Percentiles rank a stretch among this genome's conserved stretches.
Conservation (phyloP, 2,329 filamentous ascomycete genomes). For the Microdochium trichocladiopsis region DNA sequence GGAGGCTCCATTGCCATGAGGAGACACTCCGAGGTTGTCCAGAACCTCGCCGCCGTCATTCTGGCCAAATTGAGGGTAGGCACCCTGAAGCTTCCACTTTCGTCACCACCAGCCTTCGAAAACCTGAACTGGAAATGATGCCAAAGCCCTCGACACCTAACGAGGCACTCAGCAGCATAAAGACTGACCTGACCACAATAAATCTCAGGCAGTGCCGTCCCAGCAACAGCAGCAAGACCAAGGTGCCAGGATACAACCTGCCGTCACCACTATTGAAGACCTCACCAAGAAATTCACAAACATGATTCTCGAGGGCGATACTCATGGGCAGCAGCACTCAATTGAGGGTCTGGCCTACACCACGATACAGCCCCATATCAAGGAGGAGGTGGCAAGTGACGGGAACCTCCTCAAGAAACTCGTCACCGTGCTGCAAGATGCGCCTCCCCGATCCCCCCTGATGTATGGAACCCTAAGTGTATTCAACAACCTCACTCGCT, state of each 20-base stretch:
- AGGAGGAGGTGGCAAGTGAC: slow-evolving; percentile 71
- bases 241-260: slow-evolving; percentile 40
- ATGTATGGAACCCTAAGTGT: slow-evolving; percentile 85
- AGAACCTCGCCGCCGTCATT: slow-evolving; percentile 65
- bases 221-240: slow-evolving; percentile 24
- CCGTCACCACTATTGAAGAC: slow-evolving; percentile 58
- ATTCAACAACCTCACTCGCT: slow-evolving; percentile 76
- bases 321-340: slow-evolving; percentile 57
- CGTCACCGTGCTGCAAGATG: slow-evolving; percentile 52
- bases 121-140: slow-evolving; percentile 17
- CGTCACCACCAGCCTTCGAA: slow-evolving; percentile 10
- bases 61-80: slow-evolving; percentile 63
- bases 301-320: slow-evolving; percentile 55
- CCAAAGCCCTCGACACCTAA: background rate
- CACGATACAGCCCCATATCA: slow-evolving; percentile 77
- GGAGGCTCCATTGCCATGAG: slow-evolving; percentile 53
- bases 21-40: slow-evolving; percentile 53
- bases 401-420: slow-evolving; percentile 61
- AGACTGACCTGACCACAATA: slow-evolving; percentile 28
- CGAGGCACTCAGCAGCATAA: background rate
- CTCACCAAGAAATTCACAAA: slow-evolving; percentile 57
- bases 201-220: slow-evolving; percentile 46
- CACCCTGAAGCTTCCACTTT: slow-evolving; percentile 25
- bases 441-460: slow-evolving; percentile 58
- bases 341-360: slow-evolving; percentile 91